These are phyloP conservation scores for Neonectria hederae DNA, from an alignment of 2,329 filamentous ascomycete genomes.

Conservation along the genomic window DNA sequence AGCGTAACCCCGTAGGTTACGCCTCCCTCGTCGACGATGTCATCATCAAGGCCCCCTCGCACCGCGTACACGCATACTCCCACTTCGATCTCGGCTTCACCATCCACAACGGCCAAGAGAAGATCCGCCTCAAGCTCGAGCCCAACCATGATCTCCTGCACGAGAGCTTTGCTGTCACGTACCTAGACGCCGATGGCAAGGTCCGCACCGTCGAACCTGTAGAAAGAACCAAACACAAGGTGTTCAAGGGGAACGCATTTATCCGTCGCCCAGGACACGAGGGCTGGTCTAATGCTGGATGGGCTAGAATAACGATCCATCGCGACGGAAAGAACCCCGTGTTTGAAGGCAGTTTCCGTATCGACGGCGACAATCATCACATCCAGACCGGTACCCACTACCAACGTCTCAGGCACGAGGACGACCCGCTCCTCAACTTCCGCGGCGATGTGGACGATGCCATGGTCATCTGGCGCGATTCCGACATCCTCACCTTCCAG, in stretches of 20 bases:
- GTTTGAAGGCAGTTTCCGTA: conserved; percentile 89
- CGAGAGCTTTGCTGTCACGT: conserved; percentile 77
- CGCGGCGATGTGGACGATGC: conserved; percentile 68
- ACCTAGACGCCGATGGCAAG: conserved; percentile 76
- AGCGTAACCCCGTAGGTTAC: conserved; percentile 79
- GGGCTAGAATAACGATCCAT: conserved; percentile 83
- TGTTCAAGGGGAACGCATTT: conserved; percentile 85
- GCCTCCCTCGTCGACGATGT: conserved; percentile 79
- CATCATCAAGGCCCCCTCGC: conserved; percentile 79
- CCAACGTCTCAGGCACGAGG: conserved; percentile 71
- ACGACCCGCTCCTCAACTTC: conserved; percentile 73
- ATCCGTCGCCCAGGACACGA: conserved; percentile 66
- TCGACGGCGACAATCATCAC: conserved; percentile 86
- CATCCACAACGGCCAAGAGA: conserved; percentile 72
- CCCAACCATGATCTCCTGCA: conserved; percentile 92
- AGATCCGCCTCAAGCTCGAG: conserved; percentile 81
- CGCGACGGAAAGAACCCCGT: conserved; percentile 80
- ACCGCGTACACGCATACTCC: conserved; percentile 81
- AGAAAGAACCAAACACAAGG: conserved; percentile 76
- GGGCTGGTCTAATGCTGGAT: conserved; percentile 84
- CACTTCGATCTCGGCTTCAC: conserved; percentile 87
- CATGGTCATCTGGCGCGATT: conserved; percentile 94
- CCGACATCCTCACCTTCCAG: conserved; percentile 70
- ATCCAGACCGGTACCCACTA: conserved; percentile 82
- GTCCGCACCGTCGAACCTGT: conserved; percentile 74